Evolutionary conservation across 352 stramenopile species (phyloP), one percentile per base, ranked within the genome.

Genomic region (Phytophthora ramorum): DNA sequence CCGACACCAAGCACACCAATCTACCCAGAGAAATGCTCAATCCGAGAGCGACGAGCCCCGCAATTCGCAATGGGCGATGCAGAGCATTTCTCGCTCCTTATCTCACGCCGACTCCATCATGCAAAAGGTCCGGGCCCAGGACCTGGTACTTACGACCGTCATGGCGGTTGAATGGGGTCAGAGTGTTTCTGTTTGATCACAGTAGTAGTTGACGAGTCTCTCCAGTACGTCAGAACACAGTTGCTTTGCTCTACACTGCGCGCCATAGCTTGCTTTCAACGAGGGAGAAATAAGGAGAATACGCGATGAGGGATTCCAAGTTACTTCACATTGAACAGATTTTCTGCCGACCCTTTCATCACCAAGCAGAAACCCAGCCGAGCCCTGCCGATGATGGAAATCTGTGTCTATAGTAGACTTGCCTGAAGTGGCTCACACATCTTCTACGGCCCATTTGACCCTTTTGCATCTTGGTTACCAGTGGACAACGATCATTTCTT

Each of bases 71-170:
- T 86, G 26, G 65, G 63, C 2, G 66, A 69, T 8, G 67, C 61
- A 7, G 73, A 85, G n/a, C 58, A 83, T 24, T 85, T 78, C 38
- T 83, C 78, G 1, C 54, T 76, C 0, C 14, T 73, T 0, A 69
- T 83, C 10, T 58, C 69, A 8, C 55, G 60, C 30, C 58, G 78
- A 40, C 55, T 84, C 8, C 24, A 48, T 9, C 43, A 65, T n/a
- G 70, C 66, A 2, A 74, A 58, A 10, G 75, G 75, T 0, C 13
- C 47, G 5, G 56, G 47, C 1, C 73, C 78, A 14, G 73, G 70
- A 7, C 75, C 75, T 56, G 75, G 75, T 7, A 72, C 75, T 7
- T 81, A 83, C 38, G 66, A 86, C 34, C 66, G 78, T 0, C 37
- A 63, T 20, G 69, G 75, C 10, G 75, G 71, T 1, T 84, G 41